These are phyloP conservation scores for Hemileccinum rubropunctum DNA, from an alignment of 768 basidiomycete genomes.

Conservation along the genomic window DNA sequence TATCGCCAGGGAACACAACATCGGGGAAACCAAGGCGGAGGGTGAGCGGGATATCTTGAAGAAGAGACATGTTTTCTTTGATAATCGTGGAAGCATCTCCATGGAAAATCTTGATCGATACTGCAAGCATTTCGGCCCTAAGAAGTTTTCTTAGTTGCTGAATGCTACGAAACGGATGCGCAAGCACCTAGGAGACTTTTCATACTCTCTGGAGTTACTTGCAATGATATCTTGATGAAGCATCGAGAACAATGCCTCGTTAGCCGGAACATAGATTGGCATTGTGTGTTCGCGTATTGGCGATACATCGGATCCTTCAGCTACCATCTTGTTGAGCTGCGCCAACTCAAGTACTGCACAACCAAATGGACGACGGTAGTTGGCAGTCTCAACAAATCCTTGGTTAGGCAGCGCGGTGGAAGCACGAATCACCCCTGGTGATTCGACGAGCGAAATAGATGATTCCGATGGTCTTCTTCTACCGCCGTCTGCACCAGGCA, in stretches of 20 bases:
- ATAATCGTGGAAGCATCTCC: slow-evolving; percentile 76
- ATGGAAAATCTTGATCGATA: slow-evolving; percentile 82
- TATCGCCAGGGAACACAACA: slow-evolving; percentile 89
- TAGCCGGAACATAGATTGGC: slow-evolving; percentile 82
- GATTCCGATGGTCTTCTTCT: slow-evolving; percentile 57
- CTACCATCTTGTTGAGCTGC: slow-evolving; percentile 65
- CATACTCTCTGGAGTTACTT: slow-evolving; percentile 72
- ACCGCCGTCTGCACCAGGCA: slow-evolving; percentile 36
- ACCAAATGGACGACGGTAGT: slow-evolving; percentile 89
- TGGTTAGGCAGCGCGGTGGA: slow-evolving; percentile 24
- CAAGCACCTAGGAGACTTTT: slow-evolving; percentile 74
- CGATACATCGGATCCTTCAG: slow-evolving; percentile 62
- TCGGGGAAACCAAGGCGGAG: slow-evolving; percentile 92
- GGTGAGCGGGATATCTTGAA: slow-evolving; percentile 80
- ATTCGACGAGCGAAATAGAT: slow-evolving; percentile 38
- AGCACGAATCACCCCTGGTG: slow-evolving; percentile 21
- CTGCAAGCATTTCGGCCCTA: slow-evolving; percentile 85
- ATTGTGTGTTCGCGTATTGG: slow-evolving; percentile 75
- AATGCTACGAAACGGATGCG: not conserved
- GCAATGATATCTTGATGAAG: slow-evolving; percentile 94
- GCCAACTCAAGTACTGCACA: slow-evolving; percentile 89
- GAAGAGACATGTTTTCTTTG: slow-evolving; percentile 77
- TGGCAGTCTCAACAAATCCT: slow-evolving; percentile 36
- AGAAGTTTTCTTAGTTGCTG: not conserved
- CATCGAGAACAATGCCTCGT: slow-evolving; percentile 86